Evolutionary conservation across 352 stramenopile genomes (phyloP).

Genomic region (Aphanomyces astaci): DNA sequence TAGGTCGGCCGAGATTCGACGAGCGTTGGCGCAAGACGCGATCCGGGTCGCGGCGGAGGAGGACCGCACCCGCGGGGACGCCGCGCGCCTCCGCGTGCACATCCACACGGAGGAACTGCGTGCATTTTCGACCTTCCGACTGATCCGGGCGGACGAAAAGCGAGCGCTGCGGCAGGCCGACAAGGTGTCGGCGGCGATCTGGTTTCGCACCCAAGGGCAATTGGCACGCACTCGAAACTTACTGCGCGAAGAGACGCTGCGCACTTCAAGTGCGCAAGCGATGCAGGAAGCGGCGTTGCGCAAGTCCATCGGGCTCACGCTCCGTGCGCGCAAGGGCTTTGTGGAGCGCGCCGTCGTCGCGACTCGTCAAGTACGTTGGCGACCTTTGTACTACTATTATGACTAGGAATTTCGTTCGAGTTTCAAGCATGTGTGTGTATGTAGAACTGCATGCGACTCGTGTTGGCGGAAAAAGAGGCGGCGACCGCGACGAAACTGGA

Average conservation of each 20-base stretch:
- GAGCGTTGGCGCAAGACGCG: background rate
- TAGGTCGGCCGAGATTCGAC: conserved; percentile 7
- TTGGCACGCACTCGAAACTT: background rate
- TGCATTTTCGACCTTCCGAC: conserved; percentile 1
- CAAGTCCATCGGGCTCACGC: conserved; percentile 1
- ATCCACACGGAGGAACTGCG: background rate
- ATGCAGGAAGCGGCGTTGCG: background rate
- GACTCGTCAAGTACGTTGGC: background rate
- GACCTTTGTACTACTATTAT: background rate
- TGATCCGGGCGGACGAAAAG: conserved; percentile 13
- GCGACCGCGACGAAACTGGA: background rate
- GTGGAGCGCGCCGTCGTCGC: conserved; percentile 9
- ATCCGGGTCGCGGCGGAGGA: background rate
- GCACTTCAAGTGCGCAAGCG: background rate
- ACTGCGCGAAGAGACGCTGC: background rate
- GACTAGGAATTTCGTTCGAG: too few relatives aligned
- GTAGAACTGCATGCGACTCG: conserved; percentile 10
- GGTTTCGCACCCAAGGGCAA: background rate
- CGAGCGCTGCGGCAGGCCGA: background rate
- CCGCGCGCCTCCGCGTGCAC: conserved; percentile 10
- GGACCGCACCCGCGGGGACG: background rate
- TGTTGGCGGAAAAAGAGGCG: background rate
- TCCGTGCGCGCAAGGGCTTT: background rate
- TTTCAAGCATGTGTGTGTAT: too few relatives aligned
- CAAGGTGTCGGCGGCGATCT: conserved; percentile 9